Conservation (phyloP, 176 grass and related monocot species). For the Lolium multiflorum region DNA sequence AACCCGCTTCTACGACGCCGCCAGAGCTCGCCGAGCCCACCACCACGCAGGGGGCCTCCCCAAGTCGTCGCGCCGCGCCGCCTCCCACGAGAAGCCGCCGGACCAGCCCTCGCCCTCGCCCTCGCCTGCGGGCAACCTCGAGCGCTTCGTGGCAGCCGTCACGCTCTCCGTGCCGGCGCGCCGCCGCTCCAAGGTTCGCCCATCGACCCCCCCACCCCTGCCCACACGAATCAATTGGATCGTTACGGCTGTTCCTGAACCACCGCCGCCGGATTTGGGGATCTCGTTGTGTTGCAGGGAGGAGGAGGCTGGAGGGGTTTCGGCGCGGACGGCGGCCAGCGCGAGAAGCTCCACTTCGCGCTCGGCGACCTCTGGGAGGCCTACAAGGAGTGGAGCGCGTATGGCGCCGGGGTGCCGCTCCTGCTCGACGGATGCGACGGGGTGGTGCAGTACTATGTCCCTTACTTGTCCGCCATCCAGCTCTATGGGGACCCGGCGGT, state of each 20-base stretch:
- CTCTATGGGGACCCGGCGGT: slow-evolving; percentile 43
- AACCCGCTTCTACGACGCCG: slow-evolving; percentile 42
- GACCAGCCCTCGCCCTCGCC: background rate
- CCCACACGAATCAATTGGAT: background rate
- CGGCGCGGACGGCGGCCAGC: background rate
- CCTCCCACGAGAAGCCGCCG: slow-evolving; percentile 6
- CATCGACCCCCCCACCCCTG: background rate
- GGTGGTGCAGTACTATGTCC: slow-evolving; percentile 62
- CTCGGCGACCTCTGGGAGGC: slow-evolving; percentile 55
- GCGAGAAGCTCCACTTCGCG: slow-evolving; percentile 37
- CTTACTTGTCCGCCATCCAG: slow-evolving; percentile 60
- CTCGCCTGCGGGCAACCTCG: slow-evolving; percentile 36
- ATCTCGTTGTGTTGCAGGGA: slow-evolving; percentile 36
- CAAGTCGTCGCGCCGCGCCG: background rate
- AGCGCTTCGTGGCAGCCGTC: slow-evolving; percentile 48
- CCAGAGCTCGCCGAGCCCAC: slow-evolving; percentile 36
- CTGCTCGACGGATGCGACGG: slow-evolving; percentile 51
- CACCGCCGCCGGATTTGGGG: slow-evolving; percentile 9
- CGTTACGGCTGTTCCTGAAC: background rate
- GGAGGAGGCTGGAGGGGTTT: slow-evolving; percentile 22
- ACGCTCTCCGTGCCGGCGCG: slow-evolving; percentile 45
- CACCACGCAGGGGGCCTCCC: slow-evolving; percentile 39
- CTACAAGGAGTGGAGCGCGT: slow-evolving; percentile 62
- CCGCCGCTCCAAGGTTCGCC: slow-evolving; percentile 48
- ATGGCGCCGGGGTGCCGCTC: slow-evolving; percentile 52